Evolutionary conservation across 176 grass and related monocot species (phyloP).

Genomic region (Cymbopogon citratus): DNA sequence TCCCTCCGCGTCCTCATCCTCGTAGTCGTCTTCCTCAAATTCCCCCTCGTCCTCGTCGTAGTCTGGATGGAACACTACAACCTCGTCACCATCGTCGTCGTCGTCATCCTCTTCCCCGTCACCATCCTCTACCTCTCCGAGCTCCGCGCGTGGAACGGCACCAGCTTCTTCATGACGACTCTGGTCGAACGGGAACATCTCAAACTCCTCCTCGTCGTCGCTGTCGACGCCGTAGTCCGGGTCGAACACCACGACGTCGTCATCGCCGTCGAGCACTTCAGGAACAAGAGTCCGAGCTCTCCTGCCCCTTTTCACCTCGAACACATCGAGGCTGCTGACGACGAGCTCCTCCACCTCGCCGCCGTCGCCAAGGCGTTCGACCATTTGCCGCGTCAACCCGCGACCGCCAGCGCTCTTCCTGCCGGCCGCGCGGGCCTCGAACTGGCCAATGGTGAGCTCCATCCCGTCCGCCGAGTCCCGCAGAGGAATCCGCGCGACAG

Average conservation of each 20-base stretch:
- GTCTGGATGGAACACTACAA: constrained; percentile 27
- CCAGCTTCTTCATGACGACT: background rate
- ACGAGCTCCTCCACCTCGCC: background rate
- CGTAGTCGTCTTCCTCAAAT: background rate
- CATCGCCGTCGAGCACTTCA: constrained; percentile 14
- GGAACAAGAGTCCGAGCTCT: background rate
- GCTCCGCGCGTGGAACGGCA: background rate
- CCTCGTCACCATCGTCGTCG: constrained; percentile 15
- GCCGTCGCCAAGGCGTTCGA: constrained; percentile 28
- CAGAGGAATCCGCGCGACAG: background rate
- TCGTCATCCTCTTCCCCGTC: constrained; percentile 29
- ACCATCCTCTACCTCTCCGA: constrained; percentile 9
- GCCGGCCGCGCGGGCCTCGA: no score
- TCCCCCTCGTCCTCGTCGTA: constrained; percentile 15
- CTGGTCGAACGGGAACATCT: background rate
- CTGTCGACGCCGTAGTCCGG: constrained; percentile 34
- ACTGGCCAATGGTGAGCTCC: background rate
- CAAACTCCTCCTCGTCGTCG: constrained; percentile 39
- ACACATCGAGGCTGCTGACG: constrained; percentile 28
- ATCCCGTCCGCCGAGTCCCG: background rate
- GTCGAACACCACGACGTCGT: constrained; percentile 30
- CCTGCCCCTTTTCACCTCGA: background rate
- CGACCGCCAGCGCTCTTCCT: no score
- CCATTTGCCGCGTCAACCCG: background rate
- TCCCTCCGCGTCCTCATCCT: constrained; percentile 11